Conservation (phyloP, 306 rosid genomes). For the Glycine latifolia region DNA sequence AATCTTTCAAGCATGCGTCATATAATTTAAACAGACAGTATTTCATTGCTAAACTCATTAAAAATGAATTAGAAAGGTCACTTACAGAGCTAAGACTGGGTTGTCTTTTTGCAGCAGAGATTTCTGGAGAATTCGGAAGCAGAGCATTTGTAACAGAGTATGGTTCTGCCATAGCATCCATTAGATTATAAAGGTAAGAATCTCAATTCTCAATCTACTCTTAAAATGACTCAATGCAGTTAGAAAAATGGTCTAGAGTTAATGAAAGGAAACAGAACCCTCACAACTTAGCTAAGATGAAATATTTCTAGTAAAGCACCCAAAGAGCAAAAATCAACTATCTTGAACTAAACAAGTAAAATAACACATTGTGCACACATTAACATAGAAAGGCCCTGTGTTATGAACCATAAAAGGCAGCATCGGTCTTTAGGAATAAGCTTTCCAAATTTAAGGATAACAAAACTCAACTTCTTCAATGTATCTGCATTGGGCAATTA, state of each 20-base stretch:
- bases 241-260: slow-evolving; percentile 11
- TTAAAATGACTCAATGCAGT: slow-evolving; percentile 28
- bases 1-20: slow-evolving; percentile 18
- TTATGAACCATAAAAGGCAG: slow-evolving; percentile 24
- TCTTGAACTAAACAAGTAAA: slow-evolving; percentile 30
- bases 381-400: slow-evolving; percentile 9
- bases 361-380: not conserved
- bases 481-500: not conserved
- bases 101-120: slow-evolving; percentile 65
- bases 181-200: slow-evolving; percentile 47
- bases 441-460: slow-evolving; percentile 19
- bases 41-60: slow-evolving; percentile 29
- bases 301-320: slow-evolving; percentile 19
- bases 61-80: slow-evolving; percentile 47
- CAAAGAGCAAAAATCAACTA: slow-evolving; percentile 2
- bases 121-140: slow-evolving; percentile 62
- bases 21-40: not conserved
- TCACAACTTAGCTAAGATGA: slow-evolving; percentile 19
- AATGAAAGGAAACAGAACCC: slow-evolving; percentile 8
- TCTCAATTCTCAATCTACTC: slow-evolving; percentile 8
- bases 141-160: slow-evolving; percentile 56
- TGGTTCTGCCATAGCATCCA: slow-evolving; percentile 68
- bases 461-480: slow-evolving; percentile 1
- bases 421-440: slow-evolving; percentile 17
- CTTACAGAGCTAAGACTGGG: slow-evolving; percentile 73